Base-by-base conservation (phyloP, 257 asterid species). In the Solanum rostratum region DNA sequence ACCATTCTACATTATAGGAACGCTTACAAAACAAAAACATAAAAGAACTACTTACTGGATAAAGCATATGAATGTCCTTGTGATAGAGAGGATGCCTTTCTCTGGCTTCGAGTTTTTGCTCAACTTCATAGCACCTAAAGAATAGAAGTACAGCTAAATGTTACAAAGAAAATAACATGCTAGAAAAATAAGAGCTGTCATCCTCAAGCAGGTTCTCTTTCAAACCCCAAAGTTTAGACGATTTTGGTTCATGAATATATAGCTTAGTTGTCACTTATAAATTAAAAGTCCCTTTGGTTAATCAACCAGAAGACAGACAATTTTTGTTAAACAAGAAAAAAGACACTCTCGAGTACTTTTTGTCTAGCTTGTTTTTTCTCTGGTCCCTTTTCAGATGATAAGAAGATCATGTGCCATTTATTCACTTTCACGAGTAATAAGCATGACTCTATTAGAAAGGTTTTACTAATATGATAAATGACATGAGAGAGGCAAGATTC, bases 1-100 rank as follows among this genome's bases (percentile, higher is more conserved):
- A 86, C 49, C 22, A 83, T 22, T 76, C 63, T 50, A 83, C 16
- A 46, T 46, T 83, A 83, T 65, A 66, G 62, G 29, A 46, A 7
- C 60, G 22, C 33, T 50, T 55, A 16, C 22, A 46, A 5, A 49
- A 54, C 13, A 7, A 83, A 22, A 30, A 79, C 2, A 45, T 37
- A 71, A 20, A 46, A 84, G 68, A 79, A 50, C 14, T 85, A 89
- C 97, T 88, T 90, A 96, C 99, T 16, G 93, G 94, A 89, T 91
- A 89, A 85, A 96, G 95, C 45, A 84, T 52, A 84, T 96, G 99
- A 59, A 89, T 92, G 87, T 96, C 98, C 89, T 95, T 96, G 49
- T 90, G 95, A 90, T 93, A 70, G 74, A 88, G 71, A 82, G 99
- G 99, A 88, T 96, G 99, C 86, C 97, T 93, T 90, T 96, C 99